Evolutionary conservation across 768 basidiomycete genomes (phyloP).

Genomic region (Podaxis sp.): DNA sequence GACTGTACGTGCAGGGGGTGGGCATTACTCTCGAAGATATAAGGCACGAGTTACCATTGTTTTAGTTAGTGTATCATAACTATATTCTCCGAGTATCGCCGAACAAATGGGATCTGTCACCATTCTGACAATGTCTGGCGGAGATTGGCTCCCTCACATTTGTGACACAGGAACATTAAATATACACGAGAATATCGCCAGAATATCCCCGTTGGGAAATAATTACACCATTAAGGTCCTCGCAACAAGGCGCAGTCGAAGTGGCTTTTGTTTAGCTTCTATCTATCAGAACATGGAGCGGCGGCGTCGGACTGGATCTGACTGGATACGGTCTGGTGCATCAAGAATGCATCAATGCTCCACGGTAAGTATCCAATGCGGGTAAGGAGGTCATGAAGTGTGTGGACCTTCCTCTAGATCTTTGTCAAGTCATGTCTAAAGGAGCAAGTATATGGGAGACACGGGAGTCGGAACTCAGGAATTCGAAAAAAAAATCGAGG

Average conservation of each 20-base stretch:
- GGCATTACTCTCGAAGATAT: too few species aligned
- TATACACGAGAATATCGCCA: neutral
- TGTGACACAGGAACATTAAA: neutral
- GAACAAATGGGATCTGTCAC: too few species aligned
- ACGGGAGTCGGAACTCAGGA: neutral
- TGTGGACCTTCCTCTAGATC: neutral
- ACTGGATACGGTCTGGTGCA: too few species aligned
- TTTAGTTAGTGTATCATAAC: too few species aligned
- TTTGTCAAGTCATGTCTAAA: neutral
- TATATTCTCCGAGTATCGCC: too few species aligned
- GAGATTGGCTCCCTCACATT: too few species aligned
- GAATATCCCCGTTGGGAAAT: neutral
- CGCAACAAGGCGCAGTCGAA: neutral
- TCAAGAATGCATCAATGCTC: too few species aligned
- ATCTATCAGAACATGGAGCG: neutral
- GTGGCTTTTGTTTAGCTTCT: neutral
- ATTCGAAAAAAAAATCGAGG: neutral
- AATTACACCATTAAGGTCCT: neutral
- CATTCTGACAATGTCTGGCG: too few species aligned
- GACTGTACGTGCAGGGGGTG: too few species aligned
- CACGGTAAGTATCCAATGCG: too few species aligned
- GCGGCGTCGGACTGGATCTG: too few species aligned
- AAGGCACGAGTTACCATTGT: too few species aligned
- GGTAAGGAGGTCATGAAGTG: neutral
- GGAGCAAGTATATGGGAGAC: neutral